Evolutionary conservation across 305 asterid species (phyloP).

Genomic region (Ilex paraguariensis): DNA sequence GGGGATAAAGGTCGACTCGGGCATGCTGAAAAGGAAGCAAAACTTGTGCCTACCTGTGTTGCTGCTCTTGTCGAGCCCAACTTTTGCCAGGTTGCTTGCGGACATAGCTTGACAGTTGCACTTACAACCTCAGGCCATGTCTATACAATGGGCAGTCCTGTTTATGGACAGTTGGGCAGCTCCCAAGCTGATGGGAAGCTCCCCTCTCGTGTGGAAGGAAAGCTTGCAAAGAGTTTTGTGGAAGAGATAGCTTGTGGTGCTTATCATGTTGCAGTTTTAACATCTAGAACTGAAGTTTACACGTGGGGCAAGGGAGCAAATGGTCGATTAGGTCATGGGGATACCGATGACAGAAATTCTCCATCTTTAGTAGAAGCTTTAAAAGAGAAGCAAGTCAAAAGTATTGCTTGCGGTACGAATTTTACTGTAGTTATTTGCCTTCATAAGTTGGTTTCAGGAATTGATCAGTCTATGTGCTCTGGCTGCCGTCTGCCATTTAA

Average conservation of each 20-base stretch:
- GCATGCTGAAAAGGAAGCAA: background rate
- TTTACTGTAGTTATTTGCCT: constrained; percentile 81
- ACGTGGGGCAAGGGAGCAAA: constrained; percentile 95
- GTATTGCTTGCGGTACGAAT: constrained; percentile 82
- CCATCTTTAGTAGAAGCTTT: constrained; percentile 82
- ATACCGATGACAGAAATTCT: constrained; percentile 68
- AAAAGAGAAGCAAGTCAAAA: constrained; percentile 87
- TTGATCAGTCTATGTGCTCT: constrained; percentile 89
- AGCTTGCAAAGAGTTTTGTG: constrained; percentile 58
- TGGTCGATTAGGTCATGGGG: constrained; percentile 93
- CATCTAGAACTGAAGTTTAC: constrained; percentile 83
- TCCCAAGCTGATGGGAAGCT: constrained; percentile 80
- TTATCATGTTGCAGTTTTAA: constrained; percentile 84
- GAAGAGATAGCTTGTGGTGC: constrained; percentile 96
- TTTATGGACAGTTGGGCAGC: constrained; percentile 86
- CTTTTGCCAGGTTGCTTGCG: constrained; percentile 1
- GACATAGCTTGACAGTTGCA: background rate
- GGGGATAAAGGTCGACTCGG: constrained; percentile 3
- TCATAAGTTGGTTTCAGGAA: constrained; percentile 89
- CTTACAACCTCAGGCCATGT: constrained; percentile 5
- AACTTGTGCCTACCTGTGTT: background rate
- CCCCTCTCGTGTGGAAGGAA: constrained; percentile 79
- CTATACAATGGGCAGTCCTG: constrained; percentile 38
- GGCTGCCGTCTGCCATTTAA: constrained; percentile 78
- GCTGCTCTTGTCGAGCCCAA: background rate